Evolutionary conservation across 2,329 filamentous ascomycete species (phyloP).

Genomic region (Colletotrichum noveboracense): DNA sequence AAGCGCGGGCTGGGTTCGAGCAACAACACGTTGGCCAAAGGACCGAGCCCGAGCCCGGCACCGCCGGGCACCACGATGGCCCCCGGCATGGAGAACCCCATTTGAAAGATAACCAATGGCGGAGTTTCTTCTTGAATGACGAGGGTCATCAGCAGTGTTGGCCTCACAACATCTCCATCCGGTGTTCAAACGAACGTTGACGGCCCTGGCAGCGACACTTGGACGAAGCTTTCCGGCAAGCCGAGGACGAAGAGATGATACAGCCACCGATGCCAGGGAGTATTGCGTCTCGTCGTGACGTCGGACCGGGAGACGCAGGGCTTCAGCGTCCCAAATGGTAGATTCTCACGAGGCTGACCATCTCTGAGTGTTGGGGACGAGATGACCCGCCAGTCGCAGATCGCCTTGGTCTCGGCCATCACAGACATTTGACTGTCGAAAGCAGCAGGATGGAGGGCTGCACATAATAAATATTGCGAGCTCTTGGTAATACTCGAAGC

Average conservation of each 20-base stretch:
- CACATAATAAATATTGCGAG: background rate
- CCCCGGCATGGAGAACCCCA: constrained; percentile 50
- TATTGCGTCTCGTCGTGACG: background rate
- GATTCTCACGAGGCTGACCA: background rate
- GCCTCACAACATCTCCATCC: background rate
- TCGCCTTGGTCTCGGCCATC: background rate
- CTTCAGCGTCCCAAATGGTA: background rate
- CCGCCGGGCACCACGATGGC: constrained; percentile 23
- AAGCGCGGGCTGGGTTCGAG: constrained; percentile 67
- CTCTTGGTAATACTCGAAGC: background rate
- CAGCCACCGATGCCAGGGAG: background rate
- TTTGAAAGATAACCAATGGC: constrained; percentile 30
- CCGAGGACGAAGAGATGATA: background rate
- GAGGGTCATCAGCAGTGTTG: background rate
- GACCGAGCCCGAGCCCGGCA: constrained; percentile 32
- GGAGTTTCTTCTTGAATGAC: background rate
- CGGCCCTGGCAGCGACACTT: background rate
- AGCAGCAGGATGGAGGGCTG: background rate
- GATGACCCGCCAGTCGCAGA: background rate
- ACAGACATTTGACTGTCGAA: background rate
- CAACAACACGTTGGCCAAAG: constrained; percentile 37
- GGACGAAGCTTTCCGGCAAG: background rate
- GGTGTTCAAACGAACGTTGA: background rate
- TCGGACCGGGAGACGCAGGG: background rate
- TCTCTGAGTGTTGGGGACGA: background rate